Percentiles rank a stretch among this genome's conserved stretches.
phyloP scores from a whole-genome alignment of 2,329 filamentous ascomycete genomes.

The Ophiostoma sp. region DNA sequence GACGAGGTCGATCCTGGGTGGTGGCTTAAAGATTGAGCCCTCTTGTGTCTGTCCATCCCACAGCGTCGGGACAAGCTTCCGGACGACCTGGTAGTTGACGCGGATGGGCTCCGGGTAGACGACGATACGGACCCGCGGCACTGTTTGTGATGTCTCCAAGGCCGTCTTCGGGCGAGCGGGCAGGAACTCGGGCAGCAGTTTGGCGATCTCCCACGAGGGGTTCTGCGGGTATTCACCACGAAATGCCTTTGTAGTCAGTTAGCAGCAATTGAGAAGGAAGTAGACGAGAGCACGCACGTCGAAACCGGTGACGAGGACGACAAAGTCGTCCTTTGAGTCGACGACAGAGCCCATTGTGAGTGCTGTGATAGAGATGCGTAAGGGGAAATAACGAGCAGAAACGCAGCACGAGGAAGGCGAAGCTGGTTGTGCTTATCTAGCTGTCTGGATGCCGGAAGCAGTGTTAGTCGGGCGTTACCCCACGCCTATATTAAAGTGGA shows the following conservation, averaged over 20 bases:
- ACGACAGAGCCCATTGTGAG: conserved; percentile 31
- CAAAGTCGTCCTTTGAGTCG: conserved; percentile 43
- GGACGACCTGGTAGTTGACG: conserved; percentile 65
- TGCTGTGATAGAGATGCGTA: background rate
- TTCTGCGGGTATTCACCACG: conserved; percentile 65
- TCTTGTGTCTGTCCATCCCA: conserved; percentile 39
- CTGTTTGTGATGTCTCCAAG: background rate
- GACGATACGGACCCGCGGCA: conserved; percentile 52
- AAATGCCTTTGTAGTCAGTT: conserved; percentile 58
- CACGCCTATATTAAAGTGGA: background rate
- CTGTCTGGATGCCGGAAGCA: background rate
- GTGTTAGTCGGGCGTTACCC: conserved; percentile 9
- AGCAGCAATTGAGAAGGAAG: background rate
- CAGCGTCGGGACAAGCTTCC: conserved; percentile 57
- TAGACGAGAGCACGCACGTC: conserved; percentile 40
- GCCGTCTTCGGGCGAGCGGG: conserved; percentile 34
- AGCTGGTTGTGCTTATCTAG: background rate
- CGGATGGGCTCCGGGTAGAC: conserved; percentile 62
- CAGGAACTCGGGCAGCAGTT: conserved; percentile 59
- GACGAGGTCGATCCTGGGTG: conserved; percentile 50
- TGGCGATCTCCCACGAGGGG: conserved; percentile 74
- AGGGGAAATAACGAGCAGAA: background rate
- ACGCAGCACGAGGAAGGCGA: background rate
- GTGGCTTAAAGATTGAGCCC: conserved; percentile 26
- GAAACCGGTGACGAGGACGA: conserved; percentile 57